Evolutionary conservation across 2,329 filamentous ascomycete species (phyloP).

Genomic region (Metarhizium humberi): DNA sequence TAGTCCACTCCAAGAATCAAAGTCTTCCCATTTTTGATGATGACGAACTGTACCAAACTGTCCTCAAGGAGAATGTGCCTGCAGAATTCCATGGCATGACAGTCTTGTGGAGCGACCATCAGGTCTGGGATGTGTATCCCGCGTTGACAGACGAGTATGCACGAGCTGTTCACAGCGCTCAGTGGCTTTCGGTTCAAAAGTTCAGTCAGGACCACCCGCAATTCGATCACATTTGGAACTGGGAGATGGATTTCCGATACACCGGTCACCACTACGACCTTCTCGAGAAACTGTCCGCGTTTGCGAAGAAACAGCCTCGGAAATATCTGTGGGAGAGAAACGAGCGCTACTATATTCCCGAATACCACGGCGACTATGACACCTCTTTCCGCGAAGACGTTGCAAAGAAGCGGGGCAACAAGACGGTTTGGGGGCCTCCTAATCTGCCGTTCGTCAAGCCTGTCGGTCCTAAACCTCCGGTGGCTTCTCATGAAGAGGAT

Average conservation of each 20-base stretch:
- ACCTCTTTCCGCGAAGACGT: constrained; percentile 58
- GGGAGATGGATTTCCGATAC: constrained; percentile 75
- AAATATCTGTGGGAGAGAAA: constrained; percentile 67
- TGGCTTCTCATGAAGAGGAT: constrained; percentile 48
- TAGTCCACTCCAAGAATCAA: constrained; percentile 67
- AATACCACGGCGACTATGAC: constrained; percentile 56
- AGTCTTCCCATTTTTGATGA: constrained; percentile 50
- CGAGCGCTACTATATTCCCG: constrained; percentile 64
- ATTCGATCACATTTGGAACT: constrained; percentile 79
- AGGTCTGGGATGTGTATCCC: constrained; percentile 71
- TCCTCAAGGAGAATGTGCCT: constrained; percentile 55
- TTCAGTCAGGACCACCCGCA: constrained; percentile 69
- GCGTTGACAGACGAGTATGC: constrained; percentile 54
- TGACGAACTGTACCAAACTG: constrained; percentile 45
- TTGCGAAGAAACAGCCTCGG: constrained; percentile 58
- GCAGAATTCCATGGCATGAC: constrained; percentile 61
- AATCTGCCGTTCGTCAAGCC: constrained; percentile 51
- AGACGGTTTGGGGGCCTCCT: constrained; percentile 58
- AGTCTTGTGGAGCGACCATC: constrained; percentile 63
- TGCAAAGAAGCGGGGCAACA: constrained; percentile 39
- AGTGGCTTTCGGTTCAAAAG: constrained; percentile 67
- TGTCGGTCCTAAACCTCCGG: constrained; percentile 54
- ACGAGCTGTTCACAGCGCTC: constrained; percentile 46
- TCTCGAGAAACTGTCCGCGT: constrained; percentile 53
- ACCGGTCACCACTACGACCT: constrained; percentile 78